Evolutionary conservation across 179 eudicot genomes (phyloP).

Genomic region (Beta lomatogona): DNA sequence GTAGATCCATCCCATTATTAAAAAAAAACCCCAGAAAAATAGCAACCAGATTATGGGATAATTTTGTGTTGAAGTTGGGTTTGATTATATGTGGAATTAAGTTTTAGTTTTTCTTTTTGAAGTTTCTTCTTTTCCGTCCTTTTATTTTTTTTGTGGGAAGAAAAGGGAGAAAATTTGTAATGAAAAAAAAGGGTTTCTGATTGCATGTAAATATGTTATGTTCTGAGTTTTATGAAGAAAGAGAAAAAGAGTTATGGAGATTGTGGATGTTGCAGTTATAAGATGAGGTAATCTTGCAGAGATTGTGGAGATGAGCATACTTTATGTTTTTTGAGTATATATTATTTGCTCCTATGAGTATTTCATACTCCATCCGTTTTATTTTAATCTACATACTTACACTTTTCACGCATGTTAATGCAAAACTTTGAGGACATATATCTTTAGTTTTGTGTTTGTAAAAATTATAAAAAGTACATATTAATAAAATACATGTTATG

Average conservation of each 20-base stretch:
- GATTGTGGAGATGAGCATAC: no score
- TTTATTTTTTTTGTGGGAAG: background rate
- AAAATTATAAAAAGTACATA: no score
- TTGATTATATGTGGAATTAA: background rate
- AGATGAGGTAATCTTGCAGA: no score
- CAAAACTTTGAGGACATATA: no score
- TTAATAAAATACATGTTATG: no score
- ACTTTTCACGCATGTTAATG: no score
- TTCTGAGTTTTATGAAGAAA: no score
- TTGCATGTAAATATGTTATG: background rate
- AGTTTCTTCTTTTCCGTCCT: background rate
- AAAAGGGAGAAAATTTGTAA: conserved; percentile 4
- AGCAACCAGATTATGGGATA: conserved; percentile 1
- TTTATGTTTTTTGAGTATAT: no score
- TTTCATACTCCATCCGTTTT: no score
- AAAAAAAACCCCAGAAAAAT: background rate
- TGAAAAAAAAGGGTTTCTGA: background rate
- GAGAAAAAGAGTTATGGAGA: background rate
- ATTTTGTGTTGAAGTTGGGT: conserved; percentile 5
- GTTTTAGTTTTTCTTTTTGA: background rate
- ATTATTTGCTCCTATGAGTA: no score
- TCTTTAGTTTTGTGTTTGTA: no score
- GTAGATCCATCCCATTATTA: background rate
- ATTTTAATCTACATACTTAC: no score
- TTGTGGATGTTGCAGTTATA: background rate